Conservation (phyloP, 768 basidiomycete species). For the Mycena vulgaris region DNA sequence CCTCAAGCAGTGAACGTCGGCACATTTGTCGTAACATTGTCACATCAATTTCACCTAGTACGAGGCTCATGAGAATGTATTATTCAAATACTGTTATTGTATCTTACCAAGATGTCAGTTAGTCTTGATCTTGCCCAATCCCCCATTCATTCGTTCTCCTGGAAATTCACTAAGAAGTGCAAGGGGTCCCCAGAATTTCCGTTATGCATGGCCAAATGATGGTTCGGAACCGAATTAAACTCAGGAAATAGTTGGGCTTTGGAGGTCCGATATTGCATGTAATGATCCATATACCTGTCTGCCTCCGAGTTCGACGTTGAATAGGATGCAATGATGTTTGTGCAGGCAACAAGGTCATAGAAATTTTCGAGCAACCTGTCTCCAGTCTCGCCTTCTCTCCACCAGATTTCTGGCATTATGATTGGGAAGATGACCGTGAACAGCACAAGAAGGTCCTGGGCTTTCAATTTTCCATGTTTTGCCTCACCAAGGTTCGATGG, state of each 20-base stretch:
- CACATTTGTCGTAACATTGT: neutral
- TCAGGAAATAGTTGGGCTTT: neutral
- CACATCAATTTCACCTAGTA: slow-evolving; percentile 8
- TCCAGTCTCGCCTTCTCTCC: neutral
- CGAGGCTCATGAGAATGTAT: neutral
- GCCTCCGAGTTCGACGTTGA: slow-evolving; percentile 20
- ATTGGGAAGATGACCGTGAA: slow-evolving; percentile 30
- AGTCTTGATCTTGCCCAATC: slow-evolving; percentile 27
- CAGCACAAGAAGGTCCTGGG: slow-evolving; percentile 29
- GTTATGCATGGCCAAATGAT: slow-evolving; percentile 29
- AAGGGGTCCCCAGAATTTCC: slow-evolving; percentile 35
- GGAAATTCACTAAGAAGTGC: slow-evolving; percentile 32
- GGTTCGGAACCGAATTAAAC: neutral
- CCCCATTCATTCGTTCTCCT: slow-evolving; percentile 36
- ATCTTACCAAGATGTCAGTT: slow-evolving; percentile 21
- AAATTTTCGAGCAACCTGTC: slow-evolving; percentile 12
- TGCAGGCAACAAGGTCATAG: slow-evolving; percentile 29
- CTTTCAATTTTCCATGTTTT: slow-evolving; percentile 40
- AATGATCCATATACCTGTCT: slow-evolving; percentile 7
- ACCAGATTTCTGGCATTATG: slow-evolving; percentile 28
- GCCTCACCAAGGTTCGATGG: slow-evolving; percentile 41
- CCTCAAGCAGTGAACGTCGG: too few species aligned
- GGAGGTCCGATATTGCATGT: neutral
- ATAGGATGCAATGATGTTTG: slow-evolving; percentile 32
- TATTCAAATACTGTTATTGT: neutral